phyloP scores from a whole-genome alignment of 2,329 filamentous ascomycete genomes.

The Cryphonectria japonica region DNA sequence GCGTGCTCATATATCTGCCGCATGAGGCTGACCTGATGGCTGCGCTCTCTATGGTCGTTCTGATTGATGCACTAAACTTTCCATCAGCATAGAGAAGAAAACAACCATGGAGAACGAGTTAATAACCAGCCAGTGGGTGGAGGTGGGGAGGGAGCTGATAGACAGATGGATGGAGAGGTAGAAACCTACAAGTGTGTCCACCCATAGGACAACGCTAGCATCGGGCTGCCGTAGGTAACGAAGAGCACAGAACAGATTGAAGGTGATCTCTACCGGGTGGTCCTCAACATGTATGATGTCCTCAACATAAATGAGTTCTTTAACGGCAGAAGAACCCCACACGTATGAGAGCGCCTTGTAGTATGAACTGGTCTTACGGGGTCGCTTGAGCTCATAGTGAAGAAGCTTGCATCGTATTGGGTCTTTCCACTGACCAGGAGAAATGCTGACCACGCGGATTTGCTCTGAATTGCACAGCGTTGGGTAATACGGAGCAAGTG shows the following conservation, averaged over 20 bases:
- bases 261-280: neutral
- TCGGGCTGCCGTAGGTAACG: neutral
- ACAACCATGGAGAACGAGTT: neutral
- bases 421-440: constrained; percentile 14
- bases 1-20: constrained; percentile 15
- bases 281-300: neutral
- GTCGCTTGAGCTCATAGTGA: neutral
- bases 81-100: neutral
- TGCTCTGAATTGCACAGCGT: neutral
- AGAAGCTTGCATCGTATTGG: constrained; percentile 8
- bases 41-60: neutral
- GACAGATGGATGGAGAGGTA: neutral
- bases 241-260: constrained; percentile 21
- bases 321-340: neutral
- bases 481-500: neutral
- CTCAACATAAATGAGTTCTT: neutral
- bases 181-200: constrained; percentile 14
- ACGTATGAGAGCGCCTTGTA: constrained; percentile 18
- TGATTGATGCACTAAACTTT: constrained; percentile 20
- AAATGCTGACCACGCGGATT: neutral
- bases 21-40: constrained; percentile 17
- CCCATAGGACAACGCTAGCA: neutral
- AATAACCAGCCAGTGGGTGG: neutral
- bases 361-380: neutral
- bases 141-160: neutral